phyloP scores from a whole-genome alignment of 2,329 filamentous ascomycete genomes.

The Onygena corvina region DNA sequence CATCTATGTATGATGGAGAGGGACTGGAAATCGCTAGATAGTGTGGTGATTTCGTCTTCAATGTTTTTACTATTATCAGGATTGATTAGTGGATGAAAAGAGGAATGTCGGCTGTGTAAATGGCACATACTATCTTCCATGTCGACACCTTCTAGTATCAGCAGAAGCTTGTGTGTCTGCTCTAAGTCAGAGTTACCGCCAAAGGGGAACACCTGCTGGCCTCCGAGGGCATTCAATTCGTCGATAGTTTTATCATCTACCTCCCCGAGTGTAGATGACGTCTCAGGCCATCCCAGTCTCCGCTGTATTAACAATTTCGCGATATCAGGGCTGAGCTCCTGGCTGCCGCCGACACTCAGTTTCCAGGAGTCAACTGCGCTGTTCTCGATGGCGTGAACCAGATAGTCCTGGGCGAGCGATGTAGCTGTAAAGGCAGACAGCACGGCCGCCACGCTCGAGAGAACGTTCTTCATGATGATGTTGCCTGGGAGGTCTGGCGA shows the following conservation, averaged over 20 bases:
- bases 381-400: constrained; percentile 25
- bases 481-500: not conserved
- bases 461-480: constrained; percentile 15
- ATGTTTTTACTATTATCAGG: not conserved
- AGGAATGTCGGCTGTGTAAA: not conserved
- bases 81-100: not conserved
- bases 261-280: constrained; percentile 28
- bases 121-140: constrained; percentile 43
- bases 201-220: constrained; percentile 42
- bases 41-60: not conserved
- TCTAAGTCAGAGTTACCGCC: constrained; percentile 20
- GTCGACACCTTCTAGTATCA: constrained; percentile 46
- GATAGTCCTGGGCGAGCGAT: constrained; percentile 20
- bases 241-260: constrained; percentile 41
- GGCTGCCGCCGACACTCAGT: constrained; percentile 16
- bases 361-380: constrained; percentile 7
- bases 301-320: constrained; percentile 33
- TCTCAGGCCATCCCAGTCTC: constrained; percentile 40
- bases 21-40: not conserved
- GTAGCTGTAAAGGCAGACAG: constrained; percentile 11
- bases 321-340: constrained; percentile 17
- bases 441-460: constrained; percentile 12
- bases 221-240: constrained; percentile 51
- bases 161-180: constrained; percentile 22
- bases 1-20: not conserved